phyloP scores from a whole-genome alignment of 495 filamentous ascomycete species.

The Choiromyces venosus region DNA sequence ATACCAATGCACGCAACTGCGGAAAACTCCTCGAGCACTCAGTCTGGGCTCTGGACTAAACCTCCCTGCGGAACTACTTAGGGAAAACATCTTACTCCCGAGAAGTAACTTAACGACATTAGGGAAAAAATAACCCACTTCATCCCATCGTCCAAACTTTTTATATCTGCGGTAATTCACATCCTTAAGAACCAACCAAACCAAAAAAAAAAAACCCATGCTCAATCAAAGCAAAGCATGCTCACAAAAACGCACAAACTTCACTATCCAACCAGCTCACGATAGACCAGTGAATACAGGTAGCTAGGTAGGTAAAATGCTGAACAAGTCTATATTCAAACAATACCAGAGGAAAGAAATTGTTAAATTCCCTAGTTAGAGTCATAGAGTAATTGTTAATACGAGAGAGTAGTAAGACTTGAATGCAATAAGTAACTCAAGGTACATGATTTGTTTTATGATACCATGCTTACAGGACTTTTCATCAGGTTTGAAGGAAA shows the following conservation, averaged over 20 bases:
- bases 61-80: background rate
- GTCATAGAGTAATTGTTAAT: background rate
- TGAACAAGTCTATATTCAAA: background rate
- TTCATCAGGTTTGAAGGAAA: too few relatives aligned
- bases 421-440: background rate
- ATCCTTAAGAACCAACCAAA: background rate
- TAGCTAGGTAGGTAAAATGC: background rate
- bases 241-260: background rate
- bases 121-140: background rate
- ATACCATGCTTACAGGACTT: background rate
- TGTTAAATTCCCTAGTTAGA: background rate
- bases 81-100: background rate
- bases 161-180: background rate
- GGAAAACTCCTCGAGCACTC: background rate
- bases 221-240: background rate
- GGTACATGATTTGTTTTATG: background rate
- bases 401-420: background rate
- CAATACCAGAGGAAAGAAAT: background rate
- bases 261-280: too few relatives aligned
- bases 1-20: background rate
- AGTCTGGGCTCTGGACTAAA: background rate
- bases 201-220: background rate
- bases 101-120: background rate
- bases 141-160: background rate
- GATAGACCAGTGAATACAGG: too few relatives aligned